These are phyloP conservation scores for Hemisphaericaspora xylofermentans DNA, from an alignment of 1,139 yeast species.

Conservation along the genomic window DNA sequence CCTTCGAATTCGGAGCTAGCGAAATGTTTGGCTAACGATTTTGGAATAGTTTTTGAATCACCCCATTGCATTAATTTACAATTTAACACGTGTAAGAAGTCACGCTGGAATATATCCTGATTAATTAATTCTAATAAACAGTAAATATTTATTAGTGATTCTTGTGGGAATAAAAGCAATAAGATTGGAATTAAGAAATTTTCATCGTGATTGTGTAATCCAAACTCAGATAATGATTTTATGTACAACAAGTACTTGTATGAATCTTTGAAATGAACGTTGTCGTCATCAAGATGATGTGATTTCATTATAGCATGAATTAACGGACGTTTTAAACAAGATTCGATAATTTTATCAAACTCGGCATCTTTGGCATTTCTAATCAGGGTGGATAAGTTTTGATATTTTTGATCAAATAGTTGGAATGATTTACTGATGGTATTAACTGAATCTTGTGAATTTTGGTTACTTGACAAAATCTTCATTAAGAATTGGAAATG, in stretches of 20 bases:
- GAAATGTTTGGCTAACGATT: slow-evolving; percentile 20
- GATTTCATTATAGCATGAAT: slow-evolving; percentile 26
- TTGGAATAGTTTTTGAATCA: slow-evolving; percentile 17
- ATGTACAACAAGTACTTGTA: slow-evolving; percentile 35
- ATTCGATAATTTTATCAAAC: slow-evolving; percentile 28
- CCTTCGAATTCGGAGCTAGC: slow-evolving; percentile 33
- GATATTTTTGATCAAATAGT: slow-evolving; percentile 22
- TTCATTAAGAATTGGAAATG: slow-evolving; percentile 31
- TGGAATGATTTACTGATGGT: slow-evolving; percentile 20
- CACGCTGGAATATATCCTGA: slow-evolving; percentile 31
- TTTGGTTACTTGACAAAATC: slow-evolving; percentile 20
- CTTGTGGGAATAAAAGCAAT: slow-evolving; percentile 30
- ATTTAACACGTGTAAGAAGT: slow-evolving; percentile 27
- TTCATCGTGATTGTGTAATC: slow-evolving; percentile 42
- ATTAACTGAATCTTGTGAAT: slow-evolving; percentile 18
- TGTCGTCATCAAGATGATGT: slow-evolving; percentile 12
- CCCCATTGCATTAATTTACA: slow-evolving; percentile 30
- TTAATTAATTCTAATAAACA: slow-evolving; percentile 35
- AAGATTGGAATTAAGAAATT: slow-evolving; percentile 40
- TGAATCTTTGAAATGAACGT: slow-evolving; percentile 24
- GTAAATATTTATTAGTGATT: slow-evolving; percentile 28
- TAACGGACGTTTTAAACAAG: slow-evolving; percentile 31
- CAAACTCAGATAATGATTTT: slow-evolving; percentile 38
- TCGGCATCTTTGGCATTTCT: slow-evolving; percentile 34
- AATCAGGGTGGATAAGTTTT: slow-evolving; percentile 28